A percentile compares a stretch with the other conserved stretches of the same genome.
These are phyloP conservation scores for Aspergillus nidulans DNA, from an alignment of 495 filamentous ascomycete species.

Conservation along the genomic window DNA sequence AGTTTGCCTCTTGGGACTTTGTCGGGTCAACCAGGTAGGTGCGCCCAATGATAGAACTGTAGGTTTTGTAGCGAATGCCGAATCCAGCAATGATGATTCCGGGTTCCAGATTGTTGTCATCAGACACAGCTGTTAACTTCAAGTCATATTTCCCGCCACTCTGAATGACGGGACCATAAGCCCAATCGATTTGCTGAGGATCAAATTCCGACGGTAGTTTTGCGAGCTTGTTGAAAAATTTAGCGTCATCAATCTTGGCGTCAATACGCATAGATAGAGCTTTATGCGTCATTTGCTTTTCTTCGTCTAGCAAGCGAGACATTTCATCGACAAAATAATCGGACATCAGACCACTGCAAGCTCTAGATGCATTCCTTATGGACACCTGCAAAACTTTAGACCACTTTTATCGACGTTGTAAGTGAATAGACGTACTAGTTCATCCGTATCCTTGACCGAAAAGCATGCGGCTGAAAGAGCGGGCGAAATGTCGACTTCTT, in stretches of 20 bases:
- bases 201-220: slow-evolving; percentile 87
- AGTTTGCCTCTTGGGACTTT: slow-evolving; percentile 88
- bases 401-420: neutral
- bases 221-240: slow-evolving; percentile 82
- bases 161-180: slow-evolving; percentile 83
- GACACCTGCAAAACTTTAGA: slow-evolving; percentile 52
- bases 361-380: slow-evolving; percentile 88
- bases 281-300: slow-evolving; percentile 93
- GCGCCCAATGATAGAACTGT: slow-evolving; percentile 81
- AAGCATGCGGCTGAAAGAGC: slow-evolving; percentile 80
- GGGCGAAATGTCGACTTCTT: slow-evolving; percentile 80
- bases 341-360: slow-evolving; percentile 85
- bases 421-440: slow-evolving; percentile 54
- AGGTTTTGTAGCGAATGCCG: slow-evolving; percentile 90
- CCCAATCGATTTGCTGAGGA: slow-evolving; percentile 88
- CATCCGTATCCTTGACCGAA: slow-evolving; percentile 93
- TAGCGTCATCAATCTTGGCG: slow-evolving; percentile 82
- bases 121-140: slow-evolving; percentile 66
- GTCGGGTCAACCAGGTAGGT: slow-evolving; percentile 97
- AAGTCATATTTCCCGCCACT: slow-evolving; percentile 95
- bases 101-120: slow-evolving; percentile 81
- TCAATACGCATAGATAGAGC: slow-evolving; percentile 78
- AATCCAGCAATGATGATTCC: slow-evolving; percentile 90
- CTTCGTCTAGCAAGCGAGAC: slow-evolving; percentile 88
- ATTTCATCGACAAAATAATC: slow-evolving; percentile 97